A percentile compares a stretch with the other conserved stretches of the same genome.
Conservation (phyloP, 805 yeast species). For the Trichomonascus vanleenenianus region DNA sequence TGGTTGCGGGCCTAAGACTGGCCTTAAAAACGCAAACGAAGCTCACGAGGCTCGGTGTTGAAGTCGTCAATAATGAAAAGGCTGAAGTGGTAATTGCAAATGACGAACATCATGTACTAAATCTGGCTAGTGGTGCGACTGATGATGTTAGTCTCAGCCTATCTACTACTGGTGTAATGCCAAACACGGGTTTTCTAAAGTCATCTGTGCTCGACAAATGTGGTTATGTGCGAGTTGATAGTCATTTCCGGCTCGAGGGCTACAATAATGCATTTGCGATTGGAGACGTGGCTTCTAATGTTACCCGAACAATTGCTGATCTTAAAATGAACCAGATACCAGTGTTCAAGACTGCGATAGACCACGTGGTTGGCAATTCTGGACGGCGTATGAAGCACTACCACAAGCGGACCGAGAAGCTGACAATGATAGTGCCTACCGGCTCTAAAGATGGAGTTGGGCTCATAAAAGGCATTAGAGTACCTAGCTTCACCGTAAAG, state of each 20-base stretch:
- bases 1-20: constrained; percentile 7
- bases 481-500: not conserved
- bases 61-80: constrained; percentile 10
- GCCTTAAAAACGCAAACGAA: constrained; percentile 12
- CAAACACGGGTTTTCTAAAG: constrained; percentile 15
- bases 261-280: constrained; percentile 10
- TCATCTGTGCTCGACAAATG: constrained; percentile 6
- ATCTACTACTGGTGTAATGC: constrained; percentile 13
- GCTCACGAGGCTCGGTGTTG: constrained; percentile 16
- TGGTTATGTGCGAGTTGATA: constrained; percentile 14
- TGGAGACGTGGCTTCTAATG: constrained; percentile 17
- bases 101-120: constrained; percentile 6
- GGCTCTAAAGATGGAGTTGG: not conserved
- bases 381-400: not conserved
- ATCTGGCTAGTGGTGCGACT: constrained; percentile 10
- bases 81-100: not conserved
- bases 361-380: not conserved
- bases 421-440: not conserved
- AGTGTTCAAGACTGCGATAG: not conserved
- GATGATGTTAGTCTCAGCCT: constrained; percentile 10
- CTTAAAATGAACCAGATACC: constrained; percentile 6
- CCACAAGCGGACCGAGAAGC: not conserved
- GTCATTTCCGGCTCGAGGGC: constrained; percentile 12
- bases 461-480: not conserved
- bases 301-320: constrained; percentile 9